phyloP scores from a whole-genome alignment of 306 rosid species.

The Ormosia semicastrata region DNA sequence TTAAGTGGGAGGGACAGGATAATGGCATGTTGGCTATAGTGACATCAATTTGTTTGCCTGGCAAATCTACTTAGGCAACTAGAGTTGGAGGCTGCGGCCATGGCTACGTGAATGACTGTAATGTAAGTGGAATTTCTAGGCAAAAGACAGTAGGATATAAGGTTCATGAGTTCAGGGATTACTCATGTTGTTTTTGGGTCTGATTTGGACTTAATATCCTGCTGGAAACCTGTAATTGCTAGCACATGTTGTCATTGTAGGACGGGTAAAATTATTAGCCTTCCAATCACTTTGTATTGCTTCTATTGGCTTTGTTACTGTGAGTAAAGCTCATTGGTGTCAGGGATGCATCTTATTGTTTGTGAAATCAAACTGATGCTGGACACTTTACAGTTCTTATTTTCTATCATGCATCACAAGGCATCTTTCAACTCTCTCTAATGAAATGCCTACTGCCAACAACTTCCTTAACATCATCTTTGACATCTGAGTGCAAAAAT shows the following conservation, averaged over 20 bases:
- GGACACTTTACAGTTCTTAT: too few species aligned
- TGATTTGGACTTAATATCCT: background rate
- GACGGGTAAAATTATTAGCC: background rate
- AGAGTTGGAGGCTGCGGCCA: background rate
- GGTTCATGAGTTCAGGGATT: background rate
- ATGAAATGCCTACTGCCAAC: background rate
- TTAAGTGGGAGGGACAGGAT: constrained; percentile 25
- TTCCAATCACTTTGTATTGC: background rate
- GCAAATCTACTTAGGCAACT: constrained; percentile 4
- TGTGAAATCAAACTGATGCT: background rate
- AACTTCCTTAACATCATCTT: background rate
- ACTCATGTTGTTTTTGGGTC: background rate
- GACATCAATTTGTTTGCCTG: background rate
- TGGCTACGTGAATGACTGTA: background rate
- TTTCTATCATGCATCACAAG: background rate
- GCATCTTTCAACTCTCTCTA: background rate
- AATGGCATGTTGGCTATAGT: constrained; percentile 19
- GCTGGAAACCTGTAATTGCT: background rate
- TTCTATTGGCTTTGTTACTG: background rate
- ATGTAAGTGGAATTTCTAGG: constrained; percentile 7
- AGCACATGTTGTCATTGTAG: too few species aligned
- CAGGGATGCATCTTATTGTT: background rate
- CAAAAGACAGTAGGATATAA: background rate
- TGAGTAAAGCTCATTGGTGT: background rate
- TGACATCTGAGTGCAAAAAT: background rate